Conservation (phyloP, 768 basidiomycete genomes). For the Phanerochaete sordida region DNA sequence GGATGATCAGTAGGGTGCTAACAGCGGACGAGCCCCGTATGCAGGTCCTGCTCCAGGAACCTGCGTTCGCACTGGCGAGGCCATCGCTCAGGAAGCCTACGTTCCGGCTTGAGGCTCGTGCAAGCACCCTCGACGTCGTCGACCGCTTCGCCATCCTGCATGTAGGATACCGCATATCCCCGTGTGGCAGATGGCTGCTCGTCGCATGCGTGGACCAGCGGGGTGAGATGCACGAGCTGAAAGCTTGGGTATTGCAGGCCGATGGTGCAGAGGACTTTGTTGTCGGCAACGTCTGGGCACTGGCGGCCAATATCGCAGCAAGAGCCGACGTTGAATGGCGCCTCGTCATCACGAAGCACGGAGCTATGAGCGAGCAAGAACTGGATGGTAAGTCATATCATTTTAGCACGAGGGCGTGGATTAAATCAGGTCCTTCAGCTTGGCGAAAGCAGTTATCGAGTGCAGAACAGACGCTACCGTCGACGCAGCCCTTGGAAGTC, state of each 20-base stretch:
- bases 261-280: conserved; percentile 41
- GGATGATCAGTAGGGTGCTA: conserved; percentile 46
- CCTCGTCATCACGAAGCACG: conserved; percentile 67
- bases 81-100: conserved; percentile 27
- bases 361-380: conserved; percentile 55
- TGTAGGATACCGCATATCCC: conserved; percentile 65
- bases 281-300: conserved; percentile 66
- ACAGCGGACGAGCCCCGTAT: conserved; percentile 55
- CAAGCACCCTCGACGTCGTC: conserved; percentile 44
- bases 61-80: conserved; percentile 57
- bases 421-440: no score
- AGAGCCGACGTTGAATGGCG: conserved; percentile 79
- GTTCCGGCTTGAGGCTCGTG: conserved; percentile 37
- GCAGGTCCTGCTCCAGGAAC: conserved; percentile 57
- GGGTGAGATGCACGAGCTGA: conserved; percentile 70
- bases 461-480: no score
- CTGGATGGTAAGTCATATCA: conserved; percentile 59
- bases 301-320: conserved; percentile 57
- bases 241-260: conserved; percentile 58
- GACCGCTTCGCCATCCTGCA: conserved; percentile 67
- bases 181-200: conserved; percentile 73
- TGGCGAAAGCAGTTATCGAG: conserved; percentile 57
- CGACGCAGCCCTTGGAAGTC: conserved; percentile 60
- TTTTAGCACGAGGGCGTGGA: no score
- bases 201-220: conserved; percentile 74